Base-by-base conservation (phyloP, 2,329 filamentous ascomycete genomes). In the Nemania sp. region DNA sequence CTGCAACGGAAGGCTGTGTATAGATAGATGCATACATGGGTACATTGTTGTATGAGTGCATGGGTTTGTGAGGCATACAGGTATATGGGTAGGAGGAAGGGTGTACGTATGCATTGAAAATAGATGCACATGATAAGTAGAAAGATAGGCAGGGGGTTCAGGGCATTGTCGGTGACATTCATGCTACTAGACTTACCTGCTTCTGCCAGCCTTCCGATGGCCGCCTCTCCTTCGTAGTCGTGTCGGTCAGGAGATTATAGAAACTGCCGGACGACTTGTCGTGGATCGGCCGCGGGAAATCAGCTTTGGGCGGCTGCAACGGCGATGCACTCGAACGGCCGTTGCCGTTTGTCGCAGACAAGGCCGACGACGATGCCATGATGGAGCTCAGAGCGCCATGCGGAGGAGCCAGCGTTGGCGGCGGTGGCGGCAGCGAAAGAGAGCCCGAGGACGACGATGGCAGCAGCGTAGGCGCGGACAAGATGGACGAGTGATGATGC, bases 241-340 rank as follows among this genome's bases (percentile, higher is more conserved):
- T 73, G 57, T 76, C 74, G 19, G 74, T 73, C 40, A 74, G 70
- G 34, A 73, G 74, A 61, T 77, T 73, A 67, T 77, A 76, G 55
- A 76, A 76, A 61, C 71, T 74, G 52, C 73, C 72, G 8, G 71
- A 65, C 6, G 69, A 67, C 64, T 75, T 75, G 47, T 75, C 72
- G 62, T 68, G 69, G 49, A 65, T 54, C 22, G 65, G 59, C 31
- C 66, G 65, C 39, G 68, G 70, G 61, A 71, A 73, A 54, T 66
- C 66, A 40, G 67, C 61, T 52, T 68, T 69, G 26, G 68, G 67
- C 42, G 67, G 59, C 46, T 70, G 68, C 54, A 70, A 54, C 19
- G 68, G 67, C 54, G 68, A 70, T 68, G 67, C 66, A 65, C 66
- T 66, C 31, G 62, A 60, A 55, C 63, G 63, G 28, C 59, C 59